Conservation (phyloP, 148 eudicot genomes). For the Oxyria digyna region DNA sequence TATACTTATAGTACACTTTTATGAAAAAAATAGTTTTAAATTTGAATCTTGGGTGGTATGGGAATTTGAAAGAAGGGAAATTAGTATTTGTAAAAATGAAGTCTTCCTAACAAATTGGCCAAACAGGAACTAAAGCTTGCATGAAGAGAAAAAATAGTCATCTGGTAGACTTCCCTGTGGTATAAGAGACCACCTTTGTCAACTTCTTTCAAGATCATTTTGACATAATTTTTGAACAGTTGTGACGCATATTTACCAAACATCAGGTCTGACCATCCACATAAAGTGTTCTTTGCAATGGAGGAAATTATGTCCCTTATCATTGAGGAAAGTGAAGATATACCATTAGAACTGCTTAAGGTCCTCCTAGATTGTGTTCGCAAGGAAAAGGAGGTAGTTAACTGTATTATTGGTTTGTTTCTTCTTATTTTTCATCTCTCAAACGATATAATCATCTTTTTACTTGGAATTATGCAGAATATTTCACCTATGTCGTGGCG, state of each 20-base stretch:
- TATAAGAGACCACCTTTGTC: background rate
- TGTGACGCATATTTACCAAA: background rate
- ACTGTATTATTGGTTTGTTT: background rate
- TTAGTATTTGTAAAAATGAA: too few species aligned
- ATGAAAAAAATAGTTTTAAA: too few species aligned
- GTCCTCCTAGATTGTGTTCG: constrained; percentile 48
- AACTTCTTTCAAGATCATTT: background rate
- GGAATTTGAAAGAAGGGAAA: too few species aligned
- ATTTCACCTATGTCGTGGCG: constrained; percentile 15
- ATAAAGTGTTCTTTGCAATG: constrained; percentile 40
- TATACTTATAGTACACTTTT: too few species aligned
- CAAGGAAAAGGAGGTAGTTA: constrained; percentile 57
- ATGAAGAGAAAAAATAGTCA: background rate
- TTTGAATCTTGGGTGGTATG: too few species aligned
- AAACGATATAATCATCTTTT: background rate
- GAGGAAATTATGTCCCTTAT: constrained; percentile 58
- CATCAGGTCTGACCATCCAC: constrained; percentile 48
- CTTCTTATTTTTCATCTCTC: background rate
- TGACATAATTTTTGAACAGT: background rate
- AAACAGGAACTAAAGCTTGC: background rate
- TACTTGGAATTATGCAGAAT: constrained; percentile 6
- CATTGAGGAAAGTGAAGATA: constrained; percentile 62
- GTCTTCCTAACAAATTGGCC: too few species aligned
- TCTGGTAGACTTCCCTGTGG: background rate
- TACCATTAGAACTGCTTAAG: constrained; percentile 42